Evolutionary conservation across 495 filamentous ascomycete species (phyloP).

Genomic region (Daldinia concentrica): DNA sequence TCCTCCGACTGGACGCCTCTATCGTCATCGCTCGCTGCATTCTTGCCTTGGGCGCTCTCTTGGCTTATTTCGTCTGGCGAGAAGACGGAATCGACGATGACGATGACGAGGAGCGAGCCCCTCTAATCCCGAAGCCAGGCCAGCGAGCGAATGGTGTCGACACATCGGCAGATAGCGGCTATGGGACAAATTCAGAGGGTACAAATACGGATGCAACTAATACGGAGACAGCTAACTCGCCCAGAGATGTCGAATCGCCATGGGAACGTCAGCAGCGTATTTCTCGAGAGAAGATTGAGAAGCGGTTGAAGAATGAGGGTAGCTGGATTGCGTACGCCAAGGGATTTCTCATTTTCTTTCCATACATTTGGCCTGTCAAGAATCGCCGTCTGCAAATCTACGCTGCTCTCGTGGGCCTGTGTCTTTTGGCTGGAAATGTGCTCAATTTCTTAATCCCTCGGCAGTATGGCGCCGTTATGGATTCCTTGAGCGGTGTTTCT

Average conservation of each 20-base stretch:
- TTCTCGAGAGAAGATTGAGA: conserved; percentile 62
- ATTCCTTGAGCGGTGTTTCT: conserved; percentile 58
- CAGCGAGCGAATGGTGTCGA: conserved; percentile 34
- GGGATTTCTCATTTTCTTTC: conserved; percentile 69
- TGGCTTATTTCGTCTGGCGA: conserved; percentile 48
- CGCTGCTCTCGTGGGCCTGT: conserved; percentile 65
- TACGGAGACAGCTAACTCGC: conserved; percentile 47
- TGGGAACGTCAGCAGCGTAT: conserved; percentile 61
- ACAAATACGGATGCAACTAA: conserved; percentile 46
- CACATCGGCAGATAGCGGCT: conserved; percentile 50
- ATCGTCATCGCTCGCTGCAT: conserved; percentile 48
- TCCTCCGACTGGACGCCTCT: conserved; percentile 49
- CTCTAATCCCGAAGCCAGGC: conserved; percentile 55
- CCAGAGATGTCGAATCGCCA: conserved; percentile 55
- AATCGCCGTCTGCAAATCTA: conserved; percentile 64
- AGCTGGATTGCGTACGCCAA: conserved; percentile 73
- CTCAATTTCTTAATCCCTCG: conserved; percentile 72
- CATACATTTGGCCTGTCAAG: conserved; percentile 71
- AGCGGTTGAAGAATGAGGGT: conserved; percentile 66
- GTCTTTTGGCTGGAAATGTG: conserved; percentile 67
- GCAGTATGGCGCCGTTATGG: conserved; percentile 70
- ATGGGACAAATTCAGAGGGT: conserved; percentile 56
- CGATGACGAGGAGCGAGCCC: conserved; percentile 61
- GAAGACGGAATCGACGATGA: conserved; percentile 46
- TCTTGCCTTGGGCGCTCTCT: conserved; percentile 43